Percentiles rank a stretch among this genome's conserved stretches.
Evolutionary conservation across 305 asterid species (phyloP).

Genomic region (Nicotiana rustica): DNA sequence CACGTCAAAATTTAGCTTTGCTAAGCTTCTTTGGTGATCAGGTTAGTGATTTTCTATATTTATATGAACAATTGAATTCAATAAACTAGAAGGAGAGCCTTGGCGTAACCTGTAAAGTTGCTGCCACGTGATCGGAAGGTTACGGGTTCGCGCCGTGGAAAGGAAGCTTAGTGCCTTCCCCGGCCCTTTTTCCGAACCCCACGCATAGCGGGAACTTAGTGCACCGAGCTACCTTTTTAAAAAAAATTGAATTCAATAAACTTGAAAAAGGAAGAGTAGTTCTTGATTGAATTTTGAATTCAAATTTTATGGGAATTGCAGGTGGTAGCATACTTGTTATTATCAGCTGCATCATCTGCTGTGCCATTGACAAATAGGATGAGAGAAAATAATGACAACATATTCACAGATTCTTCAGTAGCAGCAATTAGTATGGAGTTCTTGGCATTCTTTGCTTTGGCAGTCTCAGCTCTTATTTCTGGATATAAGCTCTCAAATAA

Average conservation of each 20-base stretch:
- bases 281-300: background rate
- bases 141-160: too few relatives aligned
- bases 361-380: constrained; percentile 76
- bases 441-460: constrained; percentile 77
- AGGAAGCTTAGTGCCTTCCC: too few relatives aligned
- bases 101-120: too few relatives aligned
- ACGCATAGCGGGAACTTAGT: too few relatives aligned
- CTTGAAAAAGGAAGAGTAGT: background rate
- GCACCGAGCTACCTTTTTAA: too few relatives aligned
- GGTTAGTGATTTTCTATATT: constrained; percentile 42
- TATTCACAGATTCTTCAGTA: constrained; percentile 83
- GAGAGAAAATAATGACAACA: constrained; percentile 76
- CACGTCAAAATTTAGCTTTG: constrained; percentile 44
- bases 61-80: background rate
- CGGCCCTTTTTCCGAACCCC: too few relatives aligned
- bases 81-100: too few relatives aligned
- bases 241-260: background rate
- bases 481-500: constrained; percentile 80
- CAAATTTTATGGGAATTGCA: constrained; percentile 29
- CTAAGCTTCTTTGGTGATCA: constrained; percentile 78
- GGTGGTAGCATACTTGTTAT: constrained; percentile 68
- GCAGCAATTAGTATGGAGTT: constrained; percentile 82
- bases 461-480: constrained; percentile 70
- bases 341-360: constrained; percentile 87
- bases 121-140: too few relatives aligned